Evolutionary conservation across 2,329 filamentous ascomycete species (phyloP).

Genomic region (Trichophyton mentagrophytes): DNA sequence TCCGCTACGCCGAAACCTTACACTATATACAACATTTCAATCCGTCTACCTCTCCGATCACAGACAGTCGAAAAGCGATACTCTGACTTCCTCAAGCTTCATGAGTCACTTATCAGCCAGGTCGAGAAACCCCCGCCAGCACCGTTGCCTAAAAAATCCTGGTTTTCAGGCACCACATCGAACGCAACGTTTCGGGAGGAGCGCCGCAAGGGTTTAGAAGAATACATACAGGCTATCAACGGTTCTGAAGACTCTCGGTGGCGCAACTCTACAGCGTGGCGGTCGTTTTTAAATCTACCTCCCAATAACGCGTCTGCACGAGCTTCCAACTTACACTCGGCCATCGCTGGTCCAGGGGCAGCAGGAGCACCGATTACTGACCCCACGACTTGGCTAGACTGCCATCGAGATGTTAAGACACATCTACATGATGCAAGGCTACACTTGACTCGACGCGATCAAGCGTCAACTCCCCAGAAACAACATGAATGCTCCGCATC

Average conservation of each 20-base stretch:
- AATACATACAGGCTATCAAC: slow-evolving; percentile 48
- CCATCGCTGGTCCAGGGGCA: slow-evolving; percentile 28
- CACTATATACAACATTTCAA: slow-evolving; percentile 47
- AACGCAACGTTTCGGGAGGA: slow-evolving; percentile 46
- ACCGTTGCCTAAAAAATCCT: slow-evolving; percentile 46
- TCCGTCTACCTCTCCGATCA: slow-evolving; percentile 48
- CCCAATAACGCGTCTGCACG: slow-evolving; percentile 23
- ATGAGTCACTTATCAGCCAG: slow-evolving; percentile 39
- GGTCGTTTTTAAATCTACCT: slow-evolving; percentile 46
- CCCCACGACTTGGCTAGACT: slow-evolving; percentile 50
- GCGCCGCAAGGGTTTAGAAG: slow-evolving; percentile 43
- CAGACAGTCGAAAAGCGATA: slow-evolving; percentile 50
- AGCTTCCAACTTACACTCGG: slow-evolving; percentile 31
- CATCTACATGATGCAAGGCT: slow-evolving; percentile 48
- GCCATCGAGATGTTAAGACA: slow-evolving; percentile 46
- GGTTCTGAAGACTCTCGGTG: slow-evolving; percentile 43
- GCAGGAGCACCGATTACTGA: slow-evolving; percentile 31
- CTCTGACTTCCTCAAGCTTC: slow-evolving; percentile 48
- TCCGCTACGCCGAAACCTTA: slow-evolving; percentile 36
- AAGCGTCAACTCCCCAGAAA: slow-evolving; percentile 44
- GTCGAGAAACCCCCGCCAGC: slow-evolving; percentile 41
- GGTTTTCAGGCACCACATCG: slow-evolving; percentile 45
- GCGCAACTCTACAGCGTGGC: slow-evolving; percentile 45
- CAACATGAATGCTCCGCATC: slow-evolving; percentile 51
- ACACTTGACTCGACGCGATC: slow-evolving; percentile 47